Base-by-base conservation (phyloP, 106 monocot genomes). In the Vanilla planifolia region DNA sequence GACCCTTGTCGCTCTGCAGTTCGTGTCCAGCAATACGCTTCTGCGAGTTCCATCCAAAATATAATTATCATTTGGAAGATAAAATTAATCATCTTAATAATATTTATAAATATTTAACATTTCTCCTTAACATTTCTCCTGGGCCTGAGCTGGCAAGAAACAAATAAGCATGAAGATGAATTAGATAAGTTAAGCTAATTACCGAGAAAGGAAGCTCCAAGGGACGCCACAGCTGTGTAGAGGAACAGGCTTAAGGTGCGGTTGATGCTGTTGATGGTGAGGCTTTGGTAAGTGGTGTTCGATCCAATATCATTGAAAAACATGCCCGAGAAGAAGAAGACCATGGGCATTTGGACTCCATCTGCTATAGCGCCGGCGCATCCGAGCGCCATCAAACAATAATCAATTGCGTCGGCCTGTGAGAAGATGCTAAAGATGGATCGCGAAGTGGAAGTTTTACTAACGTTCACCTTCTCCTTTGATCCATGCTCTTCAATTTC, bases 11-110 rank as follows among this genome's bases (percentile, higher is more conserved):
- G 46, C 44, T 85, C 85, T 8, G 65, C 85, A 2, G 85, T 85
- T 35, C 80, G 68, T 59, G 85, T 80, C 80, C 85, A 85, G 52
- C 85, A 85, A 23, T 70, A 73, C 0, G 76, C 85, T 67, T 85
- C 85, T 85, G 65, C 48, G 48, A 28, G 22, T 26, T 6, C 24
- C 8, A 6, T 24, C 3, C n/a, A 51, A 25, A 27, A 3, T 51
- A 2, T 51, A 11, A 62, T 44, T 17, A n/a, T n/a, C n/a, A 14
- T 25, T 16, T 33, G 15, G 19, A 37, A 13, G 3, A 6, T n/a
- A 43, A 11, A 3, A 62, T n/a, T 3, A 26, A 27, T 1, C 21
- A 14, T 25, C 10, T 51, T 22, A 22, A 2, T 24, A 51, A 5
- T 26, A 61, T 3, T 1, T 25, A 32, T 15, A 33, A 8, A n/a